Evolutionary conservation across 2,329 filamentous ascomycete genomes (phyloP).

Genomic region (Cladosporium sp.): DNA sequence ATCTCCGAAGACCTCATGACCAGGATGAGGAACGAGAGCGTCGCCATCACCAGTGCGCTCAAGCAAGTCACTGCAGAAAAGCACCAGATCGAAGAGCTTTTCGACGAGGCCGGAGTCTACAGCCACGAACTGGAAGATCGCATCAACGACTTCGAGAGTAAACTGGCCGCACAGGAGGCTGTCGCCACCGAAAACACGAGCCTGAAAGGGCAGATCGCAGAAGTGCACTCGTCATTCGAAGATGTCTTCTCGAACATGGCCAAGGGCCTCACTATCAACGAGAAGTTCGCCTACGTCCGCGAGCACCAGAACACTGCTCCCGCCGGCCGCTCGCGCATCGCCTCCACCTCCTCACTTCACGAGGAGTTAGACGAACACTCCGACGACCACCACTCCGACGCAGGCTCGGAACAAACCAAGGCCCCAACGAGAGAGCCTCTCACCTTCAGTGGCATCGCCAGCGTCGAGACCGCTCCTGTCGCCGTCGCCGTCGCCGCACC

Average conservation of each 20-base stretch:
- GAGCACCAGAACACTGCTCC: constrained; percentile 9
- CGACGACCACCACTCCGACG: constrained; percentile 2
- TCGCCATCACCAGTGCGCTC: not conserved
- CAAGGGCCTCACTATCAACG: constrained; percentile 13
- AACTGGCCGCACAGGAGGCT: not conserved
- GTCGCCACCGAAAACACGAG: not conserved
- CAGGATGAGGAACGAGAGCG: not conserved
- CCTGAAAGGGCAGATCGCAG: not conserved
- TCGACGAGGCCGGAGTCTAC: not conserved
- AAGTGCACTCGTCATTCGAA: not conserved
- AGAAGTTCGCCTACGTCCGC: constrained; percentile 9
- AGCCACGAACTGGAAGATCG: not conserved
- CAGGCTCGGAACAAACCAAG: not conserved
- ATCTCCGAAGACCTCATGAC: not conserved
- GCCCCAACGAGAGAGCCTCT: not conserved
- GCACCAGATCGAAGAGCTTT: not conserved
- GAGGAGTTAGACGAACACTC: constrained; percentile 7
- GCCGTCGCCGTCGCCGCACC: not conserved
- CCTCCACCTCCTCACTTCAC: not conserved
- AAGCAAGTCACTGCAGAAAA: not conserved
- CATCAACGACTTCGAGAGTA: not conserved
- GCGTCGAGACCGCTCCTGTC: not conserved
- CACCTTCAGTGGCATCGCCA: not conserved
- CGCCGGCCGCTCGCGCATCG: not conserved
- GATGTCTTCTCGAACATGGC: constrained; percentile 3